Evolutionary conservation across 805 yeast genomes (phyloP).

Genomic region (Torulaspora gathmanii): DNA sequence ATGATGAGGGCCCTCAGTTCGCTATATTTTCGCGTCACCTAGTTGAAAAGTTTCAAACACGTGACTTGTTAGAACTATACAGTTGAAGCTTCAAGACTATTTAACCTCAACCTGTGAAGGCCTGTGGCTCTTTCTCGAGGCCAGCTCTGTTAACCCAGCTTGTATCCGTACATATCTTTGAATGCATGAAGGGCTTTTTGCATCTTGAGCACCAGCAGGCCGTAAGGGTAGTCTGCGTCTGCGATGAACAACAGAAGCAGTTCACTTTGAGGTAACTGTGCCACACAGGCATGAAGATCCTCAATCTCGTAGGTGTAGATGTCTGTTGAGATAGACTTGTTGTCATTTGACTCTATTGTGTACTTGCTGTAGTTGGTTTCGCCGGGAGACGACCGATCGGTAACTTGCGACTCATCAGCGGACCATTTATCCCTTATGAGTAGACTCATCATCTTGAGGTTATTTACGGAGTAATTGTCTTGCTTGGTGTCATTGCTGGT

Average conservation of each 20-base stretch:
- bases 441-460: constrained; percentile 33
- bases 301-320: constrained; percentile 34
- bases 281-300: constrained; percentile 31
- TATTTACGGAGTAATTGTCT: constrained; percentile 22
- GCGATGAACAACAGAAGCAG: constrained; percentile 29
- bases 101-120: background rate
- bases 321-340: constrained; percentile 15
- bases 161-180: constrained; percentile 26
- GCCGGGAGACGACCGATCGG: constrained; percentile 5
- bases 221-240: constrained; percentile 28
- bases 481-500: constrained; percentile 9
- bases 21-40: constrained; percentile 11
- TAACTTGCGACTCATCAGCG: constrained; percentile 26
- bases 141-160: constrained; percentile 14
- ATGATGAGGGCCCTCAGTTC: background rate
- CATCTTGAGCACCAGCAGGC: constrained; percentile 31
- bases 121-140: background rate
- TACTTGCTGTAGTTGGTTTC: constrained; percentile 16
- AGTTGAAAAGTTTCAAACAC: constrained; percentile 2
- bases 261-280: constrained; percentile 31
- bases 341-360: constrained; percentile 5
- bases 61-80: constrained; percentile 2
- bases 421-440: constrained; percentile 34
- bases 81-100: background rate
- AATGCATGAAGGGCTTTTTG: constrained; percentile 24